Conservation (phyloP, 352 stramenopile genomes). For the Globisporangium takayamanum region DNA sequence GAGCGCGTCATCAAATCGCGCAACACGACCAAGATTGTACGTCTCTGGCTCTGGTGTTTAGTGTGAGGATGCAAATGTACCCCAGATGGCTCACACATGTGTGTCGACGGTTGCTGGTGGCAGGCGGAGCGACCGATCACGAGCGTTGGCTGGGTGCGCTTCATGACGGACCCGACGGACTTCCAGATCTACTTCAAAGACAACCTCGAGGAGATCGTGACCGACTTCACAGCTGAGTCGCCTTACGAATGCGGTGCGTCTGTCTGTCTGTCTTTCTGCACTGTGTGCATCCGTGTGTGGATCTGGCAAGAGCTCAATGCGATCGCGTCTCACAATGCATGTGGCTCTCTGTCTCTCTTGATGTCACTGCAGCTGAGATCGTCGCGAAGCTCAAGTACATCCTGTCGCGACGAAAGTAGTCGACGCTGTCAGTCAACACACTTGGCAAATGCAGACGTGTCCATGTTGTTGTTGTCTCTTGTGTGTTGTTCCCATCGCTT, state of each 20-base stretch:
- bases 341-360: neutral
- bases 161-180: conserved; percentile 78
- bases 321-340: neutral
- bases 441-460: too few relatives aligned
- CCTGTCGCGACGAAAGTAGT: conserved; percentile 68
- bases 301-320: neutral
- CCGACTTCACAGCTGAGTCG: conserved; percentile 85
- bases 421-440: too few relatives aligned
- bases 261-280: neutral
- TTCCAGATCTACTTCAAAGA: conserved; percentile 89
- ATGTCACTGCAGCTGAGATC: conserved; percentile 57
- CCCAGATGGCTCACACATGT: neutral
- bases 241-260: conserved; percentile 83
- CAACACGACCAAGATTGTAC: conserved; percentile 87
- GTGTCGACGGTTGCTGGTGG: conserved; percentile 5
- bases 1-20: conserved; percentile 85
- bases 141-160: conserved; percentile 81
- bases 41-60: conserved; percentile 16
- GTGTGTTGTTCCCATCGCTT: neutral
- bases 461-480: too few relatives aligned
- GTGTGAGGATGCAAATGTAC: too few relatives aligned
- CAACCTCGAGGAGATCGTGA: conserved; percentile 85
- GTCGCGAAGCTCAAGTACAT: conserved; percentile 90
- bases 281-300: neutral
- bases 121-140: conserved; percentile 82